phyloP scores from a whole-genome alignment of 768 basidiomycete species.

The Galerina sulciceps region DNA sequence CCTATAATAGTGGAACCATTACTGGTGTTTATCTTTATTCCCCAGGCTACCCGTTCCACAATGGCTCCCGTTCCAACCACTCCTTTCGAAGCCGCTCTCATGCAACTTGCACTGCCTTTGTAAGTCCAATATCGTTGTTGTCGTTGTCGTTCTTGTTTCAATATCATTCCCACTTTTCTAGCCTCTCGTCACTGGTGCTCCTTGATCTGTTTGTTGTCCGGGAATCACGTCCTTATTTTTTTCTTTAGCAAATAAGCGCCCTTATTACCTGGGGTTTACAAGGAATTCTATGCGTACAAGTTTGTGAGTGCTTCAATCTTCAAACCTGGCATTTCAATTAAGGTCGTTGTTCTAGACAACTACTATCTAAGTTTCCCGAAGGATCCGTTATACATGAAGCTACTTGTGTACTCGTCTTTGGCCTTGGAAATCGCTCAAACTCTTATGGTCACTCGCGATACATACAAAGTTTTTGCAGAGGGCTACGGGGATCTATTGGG shows the following conservation, averaged over 20 bases:
- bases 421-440: conserved; percentile 33
- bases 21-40: background rate
- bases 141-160: background rate
- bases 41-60: conserved; percentile 1
- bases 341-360: conserved; percentile 22
- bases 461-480: conserved; percentile 27
- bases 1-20: conserved; percentile 11
- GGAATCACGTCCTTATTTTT: background rate
- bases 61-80: conserved; percentile 10
- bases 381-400: conserved; percentile 29
- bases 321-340: background rate
- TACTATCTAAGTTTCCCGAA: conserved; percentile 35
- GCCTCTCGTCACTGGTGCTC: conserved; percentile 17
- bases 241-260: conserved; percentile 27
- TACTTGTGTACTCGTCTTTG: conserved; percentile 27
- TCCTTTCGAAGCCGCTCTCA: conserved; percentile 6
- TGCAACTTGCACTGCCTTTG: conserved; percentile 9
- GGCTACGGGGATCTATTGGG: conserved; percentile 27
- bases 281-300: conserved; percentile 34
- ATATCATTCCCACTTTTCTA: background rate
- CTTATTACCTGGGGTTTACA: conserved; percentile 33
- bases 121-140: background rate
- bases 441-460: conserved; percentile 28
- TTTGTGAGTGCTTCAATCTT: conserved; percentile 25
- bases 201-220: background rate